Evolutionary conservation across 257 asterid genomes (phyloP), one percentile per base, ranked within the genome.

Genomic region (Marsdenia floribunda): DNA sequence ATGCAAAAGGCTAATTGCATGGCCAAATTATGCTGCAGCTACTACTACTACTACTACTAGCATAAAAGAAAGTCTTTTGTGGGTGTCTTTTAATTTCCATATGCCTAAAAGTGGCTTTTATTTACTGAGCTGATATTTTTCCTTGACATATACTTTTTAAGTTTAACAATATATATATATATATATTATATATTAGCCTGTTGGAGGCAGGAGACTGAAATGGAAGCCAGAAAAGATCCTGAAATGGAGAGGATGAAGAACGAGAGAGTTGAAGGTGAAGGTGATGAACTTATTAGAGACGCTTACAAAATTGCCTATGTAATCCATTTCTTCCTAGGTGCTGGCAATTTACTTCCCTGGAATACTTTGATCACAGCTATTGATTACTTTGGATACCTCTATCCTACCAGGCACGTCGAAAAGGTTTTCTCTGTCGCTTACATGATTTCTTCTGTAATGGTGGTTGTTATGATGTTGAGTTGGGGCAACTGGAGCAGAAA

Each of bases 261-360:
- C 18, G 67, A 22, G 14, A 47, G 22, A 11, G 42, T 5, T 11
- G 46, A 49, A 21, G 13, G 22, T 35, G 68, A 74, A 11, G 26
- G 10, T 18, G 46, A 47, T 35, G 68, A 74, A 75, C 77, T 83
- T 19, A 83, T 8, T 8, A 44, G 40, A 44, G 95, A 90, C 79
- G 71, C 85, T 3, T 82, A 60, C 77, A 92, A 83, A 71, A 44
- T 87, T n/a, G 90, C 91, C 50, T 92, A 92, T 46, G 78, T 86
- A 35, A 80, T 92, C 75, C 93, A 90, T 74, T 90, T 92, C 85
- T 73, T 92, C 24, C 96, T 92, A 2, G 96, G 97, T 15, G 95
- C 96, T 2, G 97, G 97, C 18, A 90, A 85, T 75, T 78, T 92
- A 81, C 85, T 92, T 19, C 96, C 96, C 1, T 92, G 97, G 97